phyloP scores from a whole-genome alignment of 1,284 basidiomycete species.

The Leccinum glutinopallens region DNA sequence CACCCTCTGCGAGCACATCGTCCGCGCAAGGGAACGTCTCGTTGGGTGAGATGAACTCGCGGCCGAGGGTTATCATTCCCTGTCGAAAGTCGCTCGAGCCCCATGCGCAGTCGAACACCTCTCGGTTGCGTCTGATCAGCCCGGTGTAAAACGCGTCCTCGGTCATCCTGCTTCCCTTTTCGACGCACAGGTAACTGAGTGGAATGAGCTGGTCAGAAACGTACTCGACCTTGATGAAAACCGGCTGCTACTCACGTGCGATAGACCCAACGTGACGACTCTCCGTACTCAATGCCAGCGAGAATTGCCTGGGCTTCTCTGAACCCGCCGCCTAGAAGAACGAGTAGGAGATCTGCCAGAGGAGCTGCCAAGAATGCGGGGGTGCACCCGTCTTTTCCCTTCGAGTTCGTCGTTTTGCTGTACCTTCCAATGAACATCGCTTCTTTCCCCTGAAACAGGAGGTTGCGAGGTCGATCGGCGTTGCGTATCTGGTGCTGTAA shows the following conservation, averaged over 20 bases:
- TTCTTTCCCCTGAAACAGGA: conserved; percentile 10
- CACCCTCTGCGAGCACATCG: conserved; percentile 14
- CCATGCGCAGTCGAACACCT: conserved; percentile 9
- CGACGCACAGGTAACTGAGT: conserved; percentile 15
- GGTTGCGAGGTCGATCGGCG: conserved; percentile 1
- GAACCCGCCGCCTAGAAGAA: conserved; percentile 6
- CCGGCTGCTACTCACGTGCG: neutral
- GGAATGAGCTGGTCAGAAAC: neutral
- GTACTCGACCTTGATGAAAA: neutral
- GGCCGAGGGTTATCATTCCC: conserved; percentile 6
- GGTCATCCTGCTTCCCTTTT: neutral
- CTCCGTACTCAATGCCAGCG: conserved; percentile 5
- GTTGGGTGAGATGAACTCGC: conserved; percentile 12
- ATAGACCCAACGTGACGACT: neutral
- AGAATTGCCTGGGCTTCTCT: conserved; percentile 13
- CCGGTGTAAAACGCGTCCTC: conserved; percentile 1
- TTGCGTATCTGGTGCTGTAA: conserved; percentile 12
- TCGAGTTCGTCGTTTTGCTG: conserved; percentile 8
- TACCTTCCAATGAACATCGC: neutral
- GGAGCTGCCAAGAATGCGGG: conserved; percentile 7
- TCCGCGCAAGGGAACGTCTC: conserved; percentile 6
- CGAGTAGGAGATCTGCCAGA: neutral
- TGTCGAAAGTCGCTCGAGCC: conserved; percentile 16
- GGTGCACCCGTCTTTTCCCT: conserved; percentile 2
- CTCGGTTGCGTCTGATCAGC: conserved; percentile 7